Evolutionary conservation across 176 grass and related monocot species (phyloP).

Genomic region (Bonia amplexicaulis): DNA sequence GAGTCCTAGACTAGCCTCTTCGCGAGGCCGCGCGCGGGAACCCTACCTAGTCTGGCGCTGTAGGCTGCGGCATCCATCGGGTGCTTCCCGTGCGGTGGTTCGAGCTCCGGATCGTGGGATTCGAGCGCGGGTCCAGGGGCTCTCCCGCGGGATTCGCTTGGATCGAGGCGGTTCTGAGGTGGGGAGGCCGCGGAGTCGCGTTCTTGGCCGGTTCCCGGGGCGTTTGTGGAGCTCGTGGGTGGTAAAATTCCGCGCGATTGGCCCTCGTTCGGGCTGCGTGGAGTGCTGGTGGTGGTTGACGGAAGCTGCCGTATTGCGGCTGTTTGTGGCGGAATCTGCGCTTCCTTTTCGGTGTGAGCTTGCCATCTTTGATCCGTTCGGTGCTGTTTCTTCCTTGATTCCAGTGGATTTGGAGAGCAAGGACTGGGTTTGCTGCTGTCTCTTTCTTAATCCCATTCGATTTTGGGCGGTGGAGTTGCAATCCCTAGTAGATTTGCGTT

Average conservation of each 20-base stretch:
- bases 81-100: neutral
- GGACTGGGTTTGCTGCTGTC: neutral
- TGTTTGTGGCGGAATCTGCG: neutral
- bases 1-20: neutral
- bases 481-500: neutral
- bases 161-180: neutral
- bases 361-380: neutral
- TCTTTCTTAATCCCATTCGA: neutral
- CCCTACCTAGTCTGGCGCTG: neutral
- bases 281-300: neutral
- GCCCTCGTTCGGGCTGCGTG: neutral
- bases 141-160: neutral
- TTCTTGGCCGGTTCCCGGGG: neutral
- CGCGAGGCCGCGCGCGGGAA: neutral
- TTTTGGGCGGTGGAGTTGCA: neutral
- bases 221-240: neutral
- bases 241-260: neutral
- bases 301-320: neutral
- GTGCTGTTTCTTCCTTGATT: neutral
- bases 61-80: neutral
- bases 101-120: neutral
- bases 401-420: neutral
- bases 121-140: neutral
- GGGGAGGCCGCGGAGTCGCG: neutral
- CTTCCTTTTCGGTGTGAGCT: neutral